These are phyloP conservation scores for Leishmania martiniquensis DNA, from an alignment of 208 protist genomes.

Conservation along the genomic window DNA sequence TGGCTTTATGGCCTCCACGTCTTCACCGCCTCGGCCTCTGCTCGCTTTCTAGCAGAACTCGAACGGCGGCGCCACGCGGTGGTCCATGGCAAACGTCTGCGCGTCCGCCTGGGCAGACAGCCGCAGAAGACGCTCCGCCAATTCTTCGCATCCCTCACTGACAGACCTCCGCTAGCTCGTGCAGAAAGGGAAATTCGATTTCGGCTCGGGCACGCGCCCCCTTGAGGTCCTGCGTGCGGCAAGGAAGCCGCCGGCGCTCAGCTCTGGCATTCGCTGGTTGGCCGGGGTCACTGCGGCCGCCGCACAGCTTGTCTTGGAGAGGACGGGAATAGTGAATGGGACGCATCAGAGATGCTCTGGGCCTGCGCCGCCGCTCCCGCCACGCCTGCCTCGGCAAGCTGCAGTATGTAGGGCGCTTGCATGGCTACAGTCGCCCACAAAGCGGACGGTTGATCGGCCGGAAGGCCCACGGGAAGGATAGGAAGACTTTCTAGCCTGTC, in stretches of 20 bases:
- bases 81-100: constrained; percentile 11
- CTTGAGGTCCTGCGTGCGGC: background rate
- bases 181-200: background rate
- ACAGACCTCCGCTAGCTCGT: background rate
- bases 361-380: background rate
- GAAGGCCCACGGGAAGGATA: background rate
- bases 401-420: background rate
- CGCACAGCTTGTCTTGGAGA: background rate
- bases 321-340: background rate
- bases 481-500: background rate
- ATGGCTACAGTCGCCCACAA: background rate
- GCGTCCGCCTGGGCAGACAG: constrained; percentile 20
- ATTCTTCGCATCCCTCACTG: constrained; percentile 7
- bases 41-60: constrained; percentile 16
- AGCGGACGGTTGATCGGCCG: background rate
- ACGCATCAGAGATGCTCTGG: background rate
- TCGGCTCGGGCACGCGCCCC: background rate
- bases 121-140: constrained; percentile 29
- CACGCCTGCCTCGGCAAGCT: background rate
- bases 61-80: constrained; percentile 9
- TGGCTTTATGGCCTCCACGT: background rate
- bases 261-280: background rate
- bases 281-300: background rate
- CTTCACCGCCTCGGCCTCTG: background rate
- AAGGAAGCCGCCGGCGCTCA: background rate